These are phyloP conservation scores for Tribonema minus DNA, from an alignment of 108 stramenopile species.

Conservation along the genomic window DNA sequence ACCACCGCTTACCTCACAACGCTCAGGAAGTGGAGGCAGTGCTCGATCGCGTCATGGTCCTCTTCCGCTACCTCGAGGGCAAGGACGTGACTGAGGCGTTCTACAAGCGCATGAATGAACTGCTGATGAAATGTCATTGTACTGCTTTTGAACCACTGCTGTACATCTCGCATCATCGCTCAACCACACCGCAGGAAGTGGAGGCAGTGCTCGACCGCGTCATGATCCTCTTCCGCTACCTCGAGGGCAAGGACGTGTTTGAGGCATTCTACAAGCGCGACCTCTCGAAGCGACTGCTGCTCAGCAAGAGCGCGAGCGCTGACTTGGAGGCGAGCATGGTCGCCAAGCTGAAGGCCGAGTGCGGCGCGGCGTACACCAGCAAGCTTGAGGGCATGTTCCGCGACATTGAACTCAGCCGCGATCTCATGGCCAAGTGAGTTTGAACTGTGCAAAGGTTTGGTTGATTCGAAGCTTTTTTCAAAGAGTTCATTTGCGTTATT, in stretches of 20 bases:
- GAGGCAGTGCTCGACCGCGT: slow-evolving; percentile 51
- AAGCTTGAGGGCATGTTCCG: slow-evolving; percentile 99
- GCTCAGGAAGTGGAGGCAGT: no score
- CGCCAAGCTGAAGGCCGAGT: slow-evolving; percentile 90
- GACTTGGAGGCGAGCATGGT: slow-evolving; percentile 86
- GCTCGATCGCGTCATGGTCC: slow-evolving; percentile 62
- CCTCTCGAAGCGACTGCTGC: slow-evolving; percentile 86
- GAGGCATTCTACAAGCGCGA: slow-evolving; percentile 94
- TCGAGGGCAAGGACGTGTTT: slow-evolving; percentile 89
- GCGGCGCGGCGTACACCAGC: slow-evolving; percentile 91
- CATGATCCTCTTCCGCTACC: slow-evolving; percentile 68
- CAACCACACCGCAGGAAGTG: no score
- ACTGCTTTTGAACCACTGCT: no score
- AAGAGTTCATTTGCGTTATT: no score
- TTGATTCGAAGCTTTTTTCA: no score
- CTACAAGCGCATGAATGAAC: no score
- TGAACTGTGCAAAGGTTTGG: no score
- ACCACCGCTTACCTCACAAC: no score
- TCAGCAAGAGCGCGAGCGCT: slow-evolving; percentile 70
- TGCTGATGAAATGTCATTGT: no score
- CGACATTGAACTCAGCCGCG: slow-evolving; percentile 87
- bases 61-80: slow-evolving; percentile 80
- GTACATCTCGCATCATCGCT: no score
- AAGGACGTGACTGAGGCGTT: slow-evolving; percentile 96
- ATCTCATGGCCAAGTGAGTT: slow-evolving; percentile 76